Evolutionary conservation across 768 basidiomycete genomes (phyloP).

Genomic region (Lactarius trivialis): DNA sequence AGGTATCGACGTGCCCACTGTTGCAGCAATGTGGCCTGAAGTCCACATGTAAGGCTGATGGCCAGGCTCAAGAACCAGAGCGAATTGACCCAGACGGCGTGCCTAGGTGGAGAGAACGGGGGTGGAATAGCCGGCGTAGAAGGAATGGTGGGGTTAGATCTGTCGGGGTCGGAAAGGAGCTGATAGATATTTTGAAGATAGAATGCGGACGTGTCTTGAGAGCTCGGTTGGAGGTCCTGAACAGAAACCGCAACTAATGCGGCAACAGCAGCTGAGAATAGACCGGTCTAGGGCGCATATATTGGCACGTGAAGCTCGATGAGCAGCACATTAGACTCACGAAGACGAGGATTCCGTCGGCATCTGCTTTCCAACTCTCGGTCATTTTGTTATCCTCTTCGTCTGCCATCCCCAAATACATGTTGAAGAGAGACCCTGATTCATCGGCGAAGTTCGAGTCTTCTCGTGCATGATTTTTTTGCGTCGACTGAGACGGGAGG

Average conservation of each 20-base stretch:
- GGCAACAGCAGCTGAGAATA: neutral
- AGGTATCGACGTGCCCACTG: slow-evolving; percentile 5
- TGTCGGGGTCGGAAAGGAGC: neutral
- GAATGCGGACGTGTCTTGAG: slow-evolving; percentile 3
- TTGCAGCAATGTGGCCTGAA: slow-evolving; percentile 5
- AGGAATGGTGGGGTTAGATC: neutral
- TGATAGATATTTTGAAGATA: slow-evolving; percentile 1
- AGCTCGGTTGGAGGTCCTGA: neutral
- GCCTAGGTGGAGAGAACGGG: neutral
- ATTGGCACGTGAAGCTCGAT: neutral
- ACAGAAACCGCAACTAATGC: neutral
- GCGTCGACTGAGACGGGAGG: neutral
- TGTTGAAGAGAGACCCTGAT: neutral
- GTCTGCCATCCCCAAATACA: neutral
- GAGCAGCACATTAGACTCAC: neutral
- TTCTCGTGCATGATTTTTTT: neutral
- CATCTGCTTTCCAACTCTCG: neutral
- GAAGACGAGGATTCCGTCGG: neutral
- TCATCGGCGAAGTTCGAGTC: neutral
- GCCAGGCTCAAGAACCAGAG: slow-evolving; percentile 11
- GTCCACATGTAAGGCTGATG: slow-evolving; percentile 3
- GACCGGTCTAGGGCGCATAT: neutral
- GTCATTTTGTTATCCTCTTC: neutral
- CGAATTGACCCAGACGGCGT: slow-evolving; percentile 3
- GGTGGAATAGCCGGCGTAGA: neutral